Conservation (phyloP, 2,329 filamentous ascomycete species). For the Raffaelea ambrosiae region DNA sequence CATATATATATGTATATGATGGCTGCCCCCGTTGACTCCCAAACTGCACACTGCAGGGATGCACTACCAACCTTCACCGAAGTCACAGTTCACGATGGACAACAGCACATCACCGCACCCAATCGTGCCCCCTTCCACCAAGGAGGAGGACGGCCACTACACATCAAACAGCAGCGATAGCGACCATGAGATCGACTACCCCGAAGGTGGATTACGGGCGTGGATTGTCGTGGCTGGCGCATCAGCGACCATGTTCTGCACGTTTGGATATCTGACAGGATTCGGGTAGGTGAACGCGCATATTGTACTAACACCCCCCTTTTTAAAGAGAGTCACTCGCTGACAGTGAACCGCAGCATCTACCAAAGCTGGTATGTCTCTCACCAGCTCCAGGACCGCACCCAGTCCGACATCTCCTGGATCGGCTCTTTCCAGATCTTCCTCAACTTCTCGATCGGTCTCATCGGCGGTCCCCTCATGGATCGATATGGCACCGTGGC, state of each 20-base stretch:
- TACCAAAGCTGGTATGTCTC: slow-evolving; percentile 13
- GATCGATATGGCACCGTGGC: slow-evolving; percentile 24
- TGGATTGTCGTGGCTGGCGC: slow-evolving; percentile 17
- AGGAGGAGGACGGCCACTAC: too few species aligned
- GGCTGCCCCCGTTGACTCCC: too few species aligned
- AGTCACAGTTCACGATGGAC: too few species aligned
- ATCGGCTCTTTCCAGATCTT: slow-evolving; percentile 25
- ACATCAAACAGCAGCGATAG: too few species aligned
- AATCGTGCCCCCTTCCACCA: too few species aligned
- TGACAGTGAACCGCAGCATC: not conserved
- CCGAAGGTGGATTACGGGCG: slow-evolving; percentile 18
- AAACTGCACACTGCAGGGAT: too few species aligned
- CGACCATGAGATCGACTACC: slow-evolving; percentile 4
- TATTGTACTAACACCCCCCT: not conserved
- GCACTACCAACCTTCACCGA: too few species aligned
- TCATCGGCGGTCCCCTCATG: slow-evolving; percentile 22
- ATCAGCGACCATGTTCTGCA: slow-evolving; percentile 18
- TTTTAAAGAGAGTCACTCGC: not conserved
- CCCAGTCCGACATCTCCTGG: slow-evolving; percentile 13
- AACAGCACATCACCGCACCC: too few species aligned
- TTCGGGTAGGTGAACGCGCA: not conserved
- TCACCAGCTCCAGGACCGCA: slow-evolving; percentile 18
- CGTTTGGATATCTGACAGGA: slow-evolving; percentile 1
- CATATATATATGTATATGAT: too few species aligned
- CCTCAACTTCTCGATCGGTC: slow-evolving; percentile 19